Conservation (phyloP, 106 monocot genomes). For the Amphibolis antarctica region DNA sequence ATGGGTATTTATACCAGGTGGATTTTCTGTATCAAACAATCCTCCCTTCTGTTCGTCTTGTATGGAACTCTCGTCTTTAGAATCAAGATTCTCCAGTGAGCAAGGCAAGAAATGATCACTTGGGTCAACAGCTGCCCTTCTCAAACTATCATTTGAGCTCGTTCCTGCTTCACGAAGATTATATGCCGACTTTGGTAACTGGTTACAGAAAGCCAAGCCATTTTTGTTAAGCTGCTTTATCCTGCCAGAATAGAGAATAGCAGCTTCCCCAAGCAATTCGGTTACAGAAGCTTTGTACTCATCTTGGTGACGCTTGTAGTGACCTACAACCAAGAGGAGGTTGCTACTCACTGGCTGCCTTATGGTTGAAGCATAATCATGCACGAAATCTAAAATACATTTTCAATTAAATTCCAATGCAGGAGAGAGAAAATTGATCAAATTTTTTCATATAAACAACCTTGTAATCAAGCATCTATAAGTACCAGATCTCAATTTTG, state of each 20-base stretch:
- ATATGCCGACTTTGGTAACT: constrained; percentile 22
- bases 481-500: too few relatives aligned
- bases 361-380: not conserved
- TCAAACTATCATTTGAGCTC: constrained; percentile 39
- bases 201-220: constrained; percentile 2
- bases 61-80: constrained; percentile 18
- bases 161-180: constrained; percentile 30
- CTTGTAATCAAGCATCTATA: too few relatives aligned
- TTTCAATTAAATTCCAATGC: too few relatives aligned
- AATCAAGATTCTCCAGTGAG: constrained; percentile 40
- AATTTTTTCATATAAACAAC: too few relatives aligned
- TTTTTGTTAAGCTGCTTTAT: constrained; percentile 14
- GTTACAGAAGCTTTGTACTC: constrained; percentile 36
- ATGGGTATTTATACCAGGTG: constrained; percentile 41
- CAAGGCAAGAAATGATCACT: constrained; percentile 45
- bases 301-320: constrained; percentile 26
- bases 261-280: constrained; percentile 47
- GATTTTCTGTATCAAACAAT: constrained; percentile 32
- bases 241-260: constrained; percentile 18
- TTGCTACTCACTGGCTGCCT: not conserved
- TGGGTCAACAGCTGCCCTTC: constrained; percentile 25
- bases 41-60: constrained; percentile 35
- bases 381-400: not conserved
- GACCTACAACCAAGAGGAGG: constrained; percentile 18
- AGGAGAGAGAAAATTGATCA: too few relatives aligned